phyloP scores from a whole-genome alignment of 2,329 filamentous ascomycete species.

The Plenodomus tracheiphilus region DNA sequence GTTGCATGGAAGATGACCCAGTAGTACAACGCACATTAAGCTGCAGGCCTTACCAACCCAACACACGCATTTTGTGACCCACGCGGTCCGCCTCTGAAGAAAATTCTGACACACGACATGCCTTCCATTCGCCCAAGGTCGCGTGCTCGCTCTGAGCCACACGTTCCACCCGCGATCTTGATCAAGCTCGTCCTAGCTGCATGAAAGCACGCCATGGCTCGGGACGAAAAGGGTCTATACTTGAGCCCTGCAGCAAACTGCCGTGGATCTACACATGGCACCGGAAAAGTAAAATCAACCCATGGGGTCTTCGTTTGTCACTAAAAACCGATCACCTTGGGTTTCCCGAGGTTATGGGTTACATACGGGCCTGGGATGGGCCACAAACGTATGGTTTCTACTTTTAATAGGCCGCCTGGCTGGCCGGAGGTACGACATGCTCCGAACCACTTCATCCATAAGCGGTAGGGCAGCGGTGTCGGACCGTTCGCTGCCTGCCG shows the following conservation, averaged over 20 bases:
- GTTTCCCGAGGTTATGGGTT: too few relatives aligned
- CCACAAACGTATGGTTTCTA: too few relatives aligned
- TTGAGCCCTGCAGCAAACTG: not conserved
- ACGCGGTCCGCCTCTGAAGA: not conserved
- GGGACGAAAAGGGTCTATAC: not conserved
- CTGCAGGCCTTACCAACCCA: not conserved
- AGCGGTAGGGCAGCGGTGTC: too few relatives aligned
- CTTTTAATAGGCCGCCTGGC: too few relatives aligned
- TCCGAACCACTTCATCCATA: too few relatives aligned
- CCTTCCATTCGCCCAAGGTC: slow-evolving; percentile 11
- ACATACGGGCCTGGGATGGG: too few relatives aligned
- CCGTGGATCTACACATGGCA: not conserved
- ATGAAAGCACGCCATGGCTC: not conserved
- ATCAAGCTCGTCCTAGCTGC: not conserved
- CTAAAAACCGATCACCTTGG: not conserved
- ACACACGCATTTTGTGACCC: not conserved
- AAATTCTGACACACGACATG: slow-evolving; percentile 5
- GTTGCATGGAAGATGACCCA: not conserved
- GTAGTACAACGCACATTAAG: too few relatives aligned
- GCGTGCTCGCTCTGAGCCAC: slow-evolving; percentile 5
- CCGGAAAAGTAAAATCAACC: not conserved
- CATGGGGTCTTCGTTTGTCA: not conserved
- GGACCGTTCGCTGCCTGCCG: too few relatives aligned
- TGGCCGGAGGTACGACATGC: too few relatives aligned
- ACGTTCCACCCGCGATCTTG: slow-evolving; percentile 8